A percentile compares a stretch with the other conserved stretches of the same genome.
Evolutionary conservation across 768 basidiomycete species (phyloP).

Genomic region (Xanthoconium stramineum): DNA sequence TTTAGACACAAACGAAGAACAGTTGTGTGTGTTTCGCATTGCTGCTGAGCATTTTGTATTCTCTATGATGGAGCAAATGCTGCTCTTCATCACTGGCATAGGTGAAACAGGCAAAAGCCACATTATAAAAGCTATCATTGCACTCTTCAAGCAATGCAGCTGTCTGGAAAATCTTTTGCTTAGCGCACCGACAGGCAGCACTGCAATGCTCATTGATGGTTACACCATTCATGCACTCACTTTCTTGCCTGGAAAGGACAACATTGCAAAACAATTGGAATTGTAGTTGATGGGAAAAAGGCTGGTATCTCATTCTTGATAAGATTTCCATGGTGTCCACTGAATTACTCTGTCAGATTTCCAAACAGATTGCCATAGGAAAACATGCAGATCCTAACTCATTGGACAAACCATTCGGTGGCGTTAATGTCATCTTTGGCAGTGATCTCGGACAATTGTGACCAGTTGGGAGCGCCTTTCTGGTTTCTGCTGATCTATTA

Average conservation of each 20-base stretch:
- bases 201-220: neutral
- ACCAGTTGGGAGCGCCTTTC: too few relatives aligned
- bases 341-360: neutral
- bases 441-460: too few relatives aligned
- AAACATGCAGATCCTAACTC: too few relatives aligned
- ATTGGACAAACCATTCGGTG: too few relatives aligned
- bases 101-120: neutral
- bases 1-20: conserved; percentile 1
- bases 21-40: neutral
- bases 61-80: neutral
- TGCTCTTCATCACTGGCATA: neutral
- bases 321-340: neutral
- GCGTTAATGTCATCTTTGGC: too few relatives aligned
- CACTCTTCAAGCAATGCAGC: neutral
- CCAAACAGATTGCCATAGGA: too few relatives aligned
- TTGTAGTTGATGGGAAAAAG: neutral
- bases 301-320: neutral
- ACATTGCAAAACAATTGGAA: neutral
- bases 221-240: neutral
- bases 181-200: neutral
- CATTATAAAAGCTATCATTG: neutral
- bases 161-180: neutral
- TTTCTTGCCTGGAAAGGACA: neutral
- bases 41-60: neutral
- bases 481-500: too few relatives aligned